Evolutionary conservation across 768 basidiomycete species (phyloP), one percentile per base, ranked within the genome.

Genomic region (Russula lepida): DNA sequence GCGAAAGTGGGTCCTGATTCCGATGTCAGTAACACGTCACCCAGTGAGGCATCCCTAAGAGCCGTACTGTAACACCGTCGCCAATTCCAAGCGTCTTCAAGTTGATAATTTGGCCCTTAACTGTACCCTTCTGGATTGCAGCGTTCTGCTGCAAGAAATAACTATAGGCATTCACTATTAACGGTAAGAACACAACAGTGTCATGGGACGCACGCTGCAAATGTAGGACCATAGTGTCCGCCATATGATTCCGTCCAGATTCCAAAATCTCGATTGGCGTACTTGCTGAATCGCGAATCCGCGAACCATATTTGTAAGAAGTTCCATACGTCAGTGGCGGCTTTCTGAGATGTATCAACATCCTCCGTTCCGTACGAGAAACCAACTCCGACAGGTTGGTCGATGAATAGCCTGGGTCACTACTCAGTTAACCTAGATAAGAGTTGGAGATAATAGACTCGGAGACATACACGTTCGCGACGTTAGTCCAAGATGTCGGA

Each of bases 41-140:
- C 19, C 21, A 39, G 35, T 6, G 46, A 13, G 33, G 3, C n/a
- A 41, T 49, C n/a, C 15, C 23, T 7, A 27, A 39, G 11, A 4
- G 21, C 63, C 76, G 17, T 69, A 84, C 83, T 7, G 83, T 84
- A 21, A 85, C 69, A 13, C 84, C 84, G 66, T 86, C 76, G 19
- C 85, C 84, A 28, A 86, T 74, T 17, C 82, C 85, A n/a, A 85
- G 77, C 23, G 78, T 73, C 68, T 83, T 78, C n/a, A 86, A 76
- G 65, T 85, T 84, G 48, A 86, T 74, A 4, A 70, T 73, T 6
- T 79, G 57, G 2, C 83, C 84, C 4, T 70, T 66, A 5, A 80
- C 64, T 0, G 69, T 74, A 11, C 80, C 79, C 3, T 73, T 72
- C 4, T 74, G 74, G 54, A 86, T 84, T 9, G 77, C 82, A 33